Percentiles rank a stretch among this genome's conserved stretches.
Conservation (phyloP, 345 rosid species). For the Mangifera indica region DNA sequence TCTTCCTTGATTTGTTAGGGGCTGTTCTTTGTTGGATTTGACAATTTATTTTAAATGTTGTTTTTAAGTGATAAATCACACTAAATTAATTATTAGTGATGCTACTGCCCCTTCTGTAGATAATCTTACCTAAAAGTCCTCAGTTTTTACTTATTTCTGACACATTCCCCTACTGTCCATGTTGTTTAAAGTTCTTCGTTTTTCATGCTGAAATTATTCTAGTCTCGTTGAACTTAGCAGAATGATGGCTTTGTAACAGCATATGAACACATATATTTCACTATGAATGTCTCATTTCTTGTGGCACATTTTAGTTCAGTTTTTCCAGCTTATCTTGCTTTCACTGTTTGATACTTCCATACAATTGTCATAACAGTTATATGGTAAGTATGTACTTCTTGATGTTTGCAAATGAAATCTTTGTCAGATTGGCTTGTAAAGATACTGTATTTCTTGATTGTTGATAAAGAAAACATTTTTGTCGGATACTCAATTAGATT, state of each 20-base stretch:
- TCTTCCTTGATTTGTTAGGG: background rate
- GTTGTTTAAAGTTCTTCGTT: background rate
- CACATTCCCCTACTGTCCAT: background rate
- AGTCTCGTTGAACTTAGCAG: background rate
- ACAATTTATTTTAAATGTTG: background rate
- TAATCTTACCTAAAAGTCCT: background rate
- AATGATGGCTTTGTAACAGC: background rate
- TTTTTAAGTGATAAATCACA: background rate
- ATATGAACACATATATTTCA: background rate
- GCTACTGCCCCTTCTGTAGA: background rate
- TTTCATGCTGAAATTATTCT: background rate
- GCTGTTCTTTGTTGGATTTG: background rate
- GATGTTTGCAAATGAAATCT: background rate
- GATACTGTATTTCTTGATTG: background rate
- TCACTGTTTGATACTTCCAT: background rate
- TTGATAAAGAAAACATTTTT: background rate
- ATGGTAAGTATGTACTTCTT: slow-evolving; percentile 11
- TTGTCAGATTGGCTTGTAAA: background rate
- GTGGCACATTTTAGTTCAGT: slow-evolving; percentile 2
- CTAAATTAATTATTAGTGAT: background rate
- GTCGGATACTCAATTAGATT: no score
- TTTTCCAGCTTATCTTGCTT: background rate
- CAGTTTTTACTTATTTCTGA: background rate
- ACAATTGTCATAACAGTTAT: background rate
- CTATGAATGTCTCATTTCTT: background rate